Evolutionary conservation across 371 early-diverging fungal species (phyloP).

Genomic region (Mortierella sp.): DNA sequence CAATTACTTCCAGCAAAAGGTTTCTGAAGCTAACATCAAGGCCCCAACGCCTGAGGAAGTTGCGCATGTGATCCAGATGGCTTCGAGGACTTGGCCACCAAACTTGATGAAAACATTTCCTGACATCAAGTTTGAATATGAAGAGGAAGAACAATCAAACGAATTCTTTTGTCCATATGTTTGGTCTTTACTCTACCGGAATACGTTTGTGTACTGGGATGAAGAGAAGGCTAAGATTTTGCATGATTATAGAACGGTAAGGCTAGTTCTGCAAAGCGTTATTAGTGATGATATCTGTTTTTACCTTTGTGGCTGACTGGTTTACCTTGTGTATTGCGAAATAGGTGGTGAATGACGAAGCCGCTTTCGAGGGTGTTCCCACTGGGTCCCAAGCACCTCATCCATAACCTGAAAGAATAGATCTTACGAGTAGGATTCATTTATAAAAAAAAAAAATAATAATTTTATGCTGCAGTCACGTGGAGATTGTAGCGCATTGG

Average conservation of each 20-base stretch:
- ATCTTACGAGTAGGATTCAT: not conserved
- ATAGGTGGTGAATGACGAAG: slow-evolving; percentile 43
- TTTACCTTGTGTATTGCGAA: not conserved
- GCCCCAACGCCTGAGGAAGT: slow-evolving; percentile 78
- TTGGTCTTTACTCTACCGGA: slow-evolving; percentile 74
- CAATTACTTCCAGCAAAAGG: slow-evolving; percentile 71
- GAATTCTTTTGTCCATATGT: slow-evolving; percentile 81
- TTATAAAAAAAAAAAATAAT: too few relatives aligned
- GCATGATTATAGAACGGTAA: slow-evolving; percentile 61
- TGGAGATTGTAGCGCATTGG: too few relatives aligned
- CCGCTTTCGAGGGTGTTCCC: slow-evolving; percentile 46
- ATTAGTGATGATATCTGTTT: not conserved
- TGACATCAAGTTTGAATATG: slow-evolving; percentile 76
- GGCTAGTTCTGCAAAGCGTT: not conserved
- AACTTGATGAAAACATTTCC: slow-evolving; percentile 67
- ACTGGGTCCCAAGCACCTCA: slow-evolving; percentile 19
- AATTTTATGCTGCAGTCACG: too few relatives aligned
- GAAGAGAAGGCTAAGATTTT: slow-evolving; percentile 72
- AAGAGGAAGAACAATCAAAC: slow-evolving; percentile 71
- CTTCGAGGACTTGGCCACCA: slow-evolving; percentile 77
- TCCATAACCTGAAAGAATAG: slow-evolving; percentile 3
- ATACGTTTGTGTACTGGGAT: slow-evolving; percentile 78
- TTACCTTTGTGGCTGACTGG: not conserved
- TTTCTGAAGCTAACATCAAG: slow-evolving; percentile 74
- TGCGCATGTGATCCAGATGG: slow-evolving; percentile 72